Evolutionary conservation across 805 yeast species (phyloP).

Genomic region (Zygosaccharomyces gambellarensis): DNA sequence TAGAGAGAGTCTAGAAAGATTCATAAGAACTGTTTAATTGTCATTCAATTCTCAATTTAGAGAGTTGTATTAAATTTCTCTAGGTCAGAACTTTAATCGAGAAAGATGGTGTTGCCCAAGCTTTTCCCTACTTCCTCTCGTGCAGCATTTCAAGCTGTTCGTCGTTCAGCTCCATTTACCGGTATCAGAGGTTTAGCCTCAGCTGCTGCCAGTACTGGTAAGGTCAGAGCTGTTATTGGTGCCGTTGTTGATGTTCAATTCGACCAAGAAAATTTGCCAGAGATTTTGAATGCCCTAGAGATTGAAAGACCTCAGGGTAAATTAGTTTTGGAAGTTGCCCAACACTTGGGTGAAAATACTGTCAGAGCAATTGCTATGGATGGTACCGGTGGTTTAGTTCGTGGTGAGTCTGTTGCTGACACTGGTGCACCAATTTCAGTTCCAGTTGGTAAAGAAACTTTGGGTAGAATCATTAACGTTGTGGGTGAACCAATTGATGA

Average conservation of each 20-base stretch:
- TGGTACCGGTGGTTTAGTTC: constrained; percentile 99
- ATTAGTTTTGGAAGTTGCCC: constrained; percentile 96
- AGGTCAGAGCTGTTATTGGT: constrained; percentile 96
- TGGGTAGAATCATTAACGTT: constrained; percentile 97
- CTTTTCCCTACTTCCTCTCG: constrained; percentile 57
- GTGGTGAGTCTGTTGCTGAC: constrained; percentile 89
- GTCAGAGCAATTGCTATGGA: constrained; percentile 99
- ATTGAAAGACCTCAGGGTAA: constrained; percentile 73
- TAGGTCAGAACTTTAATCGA: neutral
- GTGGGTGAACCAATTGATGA: constrained; percentile 99
- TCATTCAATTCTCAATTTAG: neutral
- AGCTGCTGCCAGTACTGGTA: constrained; percentile 69
- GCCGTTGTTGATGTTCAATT: constrained; percentile 99
- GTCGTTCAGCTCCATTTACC: constrained; percentile 64
- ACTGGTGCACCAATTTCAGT: constrained; percentile 98
- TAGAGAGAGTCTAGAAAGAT: neutral
- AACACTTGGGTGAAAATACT: constrained; percentile 99
- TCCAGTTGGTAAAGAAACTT: constrained; percentile 98
- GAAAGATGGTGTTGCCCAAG: constrained; percentile 4
- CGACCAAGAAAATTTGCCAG: constrained; percentile 95
- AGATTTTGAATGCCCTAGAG: constrained; percentile 94
- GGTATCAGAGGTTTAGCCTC: constrained; percentile 29
- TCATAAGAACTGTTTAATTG: no score
- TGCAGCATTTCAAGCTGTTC: constrained; percentile 84
- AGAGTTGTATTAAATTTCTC: neutral